phyloP scores from a whole-genome alignment of 805 yeast species.

The Hanseniaspora mollemarum region DNA sequence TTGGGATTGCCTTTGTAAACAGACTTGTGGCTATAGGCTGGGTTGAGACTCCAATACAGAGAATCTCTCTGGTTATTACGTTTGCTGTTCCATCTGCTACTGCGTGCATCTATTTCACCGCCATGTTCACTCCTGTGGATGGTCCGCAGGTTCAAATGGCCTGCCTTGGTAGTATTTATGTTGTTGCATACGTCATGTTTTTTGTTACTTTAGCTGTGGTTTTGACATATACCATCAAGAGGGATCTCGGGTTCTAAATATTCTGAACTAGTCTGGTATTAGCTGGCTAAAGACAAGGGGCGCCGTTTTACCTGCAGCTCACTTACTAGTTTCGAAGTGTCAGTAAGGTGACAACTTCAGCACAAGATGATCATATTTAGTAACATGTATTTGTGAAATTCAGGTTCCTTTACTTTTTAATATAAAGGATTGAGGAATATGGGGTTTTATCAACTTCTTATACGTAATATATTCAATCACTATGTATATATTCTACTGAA shows the following conservation, averaged over 20 bases:
- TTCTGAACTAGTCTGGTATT: not conserved
- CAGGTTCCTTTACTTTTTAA: too few species aligned
- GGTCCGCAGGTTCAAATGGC: conserved; percentile 54
- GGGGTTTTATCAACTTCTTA: too few species aligned
- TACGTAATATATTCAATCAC: too few species aligned
- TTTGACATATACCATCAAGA: conserved; percentile 43
- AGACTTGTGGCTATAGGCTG: conserved; percentile 51
- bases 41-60: conserved; percentile 47
- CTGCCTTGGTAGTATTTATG: conserved; percentile 59
- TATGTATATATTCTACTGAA: too few species aligned
- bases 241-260: conserved; percentile 23
- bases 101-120: conserved; percentile 75
- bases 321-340: too few species aligned
- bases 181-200: conserved; percentile 53
- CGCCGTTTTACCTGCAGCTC: too few species aligned
- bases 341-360: too few species aligned
- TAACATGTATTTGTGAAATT: too few species aligned
- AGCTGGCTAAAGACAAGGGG: too few species aligned
- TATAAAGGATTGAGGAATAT: too few species aligned
- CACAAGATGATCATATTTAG: too few species aligned
- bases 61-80: conserved; percentile 61
- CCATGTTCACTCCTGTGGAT: conserved; percentile 66
- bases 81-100: conserved; percentile 85
- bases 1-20: conserved; percentile 61
- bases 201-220: conserved; percentile 60